These are phyloP conservation scores for Apiospora saccharicola DNA, from an alignment of 2,329 filamentous ascomycete species.

Conservation along the genomic window DNA sequence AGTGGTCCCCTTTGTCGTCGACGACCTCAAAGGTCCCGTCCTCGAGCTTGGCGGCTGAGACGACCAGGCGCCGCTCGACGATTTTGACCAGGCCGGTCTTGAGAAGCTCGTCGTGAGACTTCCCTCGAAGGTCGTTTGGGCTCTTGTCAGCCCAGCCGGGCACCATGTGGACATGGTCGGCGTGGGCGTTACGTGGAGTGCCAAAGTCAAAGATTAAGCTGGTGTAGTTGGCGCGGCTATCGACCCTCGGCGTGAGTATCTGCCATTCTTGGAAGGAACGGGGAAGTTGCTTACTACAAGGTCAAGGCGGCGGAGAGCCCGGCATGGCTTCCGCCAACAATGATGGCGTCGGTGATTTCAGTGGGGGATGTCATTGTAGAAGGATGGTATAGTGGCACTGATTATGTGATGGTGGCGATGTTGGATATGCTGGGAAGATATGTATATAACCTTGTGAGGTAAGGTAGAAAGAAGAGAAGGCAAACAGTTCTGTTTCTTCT, in stretches of 20 bases:
- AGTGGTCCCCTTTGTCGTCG: background rate
- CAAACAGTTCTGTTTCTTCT: too few relatives aligned
- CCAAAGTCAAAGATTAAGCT: background rate
- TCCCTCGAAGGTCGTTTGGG: background rate
- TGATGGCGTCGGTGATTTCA: conserved; percentile 4
- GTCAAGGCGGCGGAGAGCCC: conserved; percentile 9
- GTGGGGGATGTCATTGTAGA: too few relatives aligned
- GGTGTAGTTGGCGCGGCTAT: background rate
- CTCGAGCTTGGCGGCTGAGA: background rate
- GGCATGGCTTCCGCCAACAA: conserved; percentile 12
- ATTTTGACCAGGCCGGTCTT: too few relatives aligned
- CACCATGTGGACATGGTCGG: conserved; percentile 15
- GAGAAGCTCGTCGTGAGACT: background rate
- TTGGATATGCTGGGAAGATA: too few relatives aligned
- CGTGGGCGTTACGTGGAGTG: background rate
- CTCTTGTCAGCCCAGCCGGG: conserved; percentile 8
- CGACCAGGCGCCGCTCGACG: background rate
- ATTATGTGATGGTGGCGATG: too few relatives aligned
- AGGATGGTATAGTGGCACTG: background rate
- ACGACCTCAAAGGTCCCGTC: conserved; percentile 14
- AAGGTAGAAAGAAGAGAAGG: too few relatives aligned
- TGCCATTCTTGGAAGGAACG: too few relatives aligned
- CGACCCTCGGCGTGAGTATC: too few relatives aligned
- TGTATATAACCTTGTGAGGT: too few relatives aligned
- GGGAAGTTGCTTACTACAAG: background rate